Evolutionary conservation across 352 stramenopile genomes (phyloP).

Genomic region (Globisporangium parvum): DNA sequence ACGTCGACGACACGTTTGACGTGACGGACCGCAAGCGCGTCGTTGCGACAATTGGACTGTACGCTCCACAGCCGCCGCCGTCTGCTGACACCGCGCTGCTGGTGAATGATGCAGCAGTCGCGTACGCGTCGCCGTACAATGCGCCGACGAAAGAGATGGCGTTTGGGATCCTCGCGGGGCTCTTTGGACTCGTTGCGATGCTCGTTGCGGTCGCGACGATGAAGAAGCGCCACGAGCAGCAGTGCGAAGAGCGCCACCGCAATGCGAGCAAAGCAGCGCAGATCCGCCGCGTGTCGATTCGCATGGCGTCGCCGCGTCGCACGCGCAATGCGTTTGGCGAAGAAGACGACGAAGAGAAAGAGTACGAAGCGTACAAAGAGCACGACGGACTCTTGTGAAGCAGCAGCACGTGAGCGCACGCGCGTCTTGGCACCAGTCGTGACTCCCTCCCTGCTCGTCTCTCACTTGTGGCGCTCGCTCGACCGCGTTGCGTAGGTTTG

Average conservation of each 20-base stretch:
- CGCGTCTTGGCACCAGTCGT: too few relatives aligned
- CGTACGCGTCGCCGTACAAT: conserved; percentile 25
- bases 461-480: too few relatives aligned
- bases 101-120: background rate
- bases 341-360: conserved; percentile 29
- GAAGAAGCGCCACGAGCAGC: conserved; percentile 59
- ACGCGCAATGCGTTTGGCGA: conserved; percentile 15
- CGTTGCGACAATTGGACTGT: conserved; percentile 8
- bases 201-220: conserved; percentile 46
- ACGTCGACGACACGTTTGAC: conserved; percentile 7
- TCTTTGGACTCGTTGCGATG: conserved; percentile 55
- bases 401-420: too few relatives aligned
- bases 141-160: conserved; percentile 52
- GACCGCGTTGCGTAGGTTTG: background rate
- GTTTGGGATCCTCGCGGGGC: conserved; percentile 46
- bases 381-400: conserved; percentile 59
- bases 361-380: conserved; percentile 47
- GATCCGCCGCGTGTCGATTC: conserved; percentile 68
- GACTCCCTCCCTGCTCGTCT: too few relatives aligned
- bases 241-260: conserved; percentile 39
- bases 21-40: conserved; percentile 8
- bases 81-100: background rate
- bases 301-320: conserved; percentile 30
- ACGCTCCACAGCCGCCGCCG: background rate
- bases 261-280: conserved; percentile 59